Evolutionary conservation across 495 filamentous ascomycete species (phyloP), one percentile per base, ranked within the genome.

Genomic region (Penicillium coprophilum): DNA sequence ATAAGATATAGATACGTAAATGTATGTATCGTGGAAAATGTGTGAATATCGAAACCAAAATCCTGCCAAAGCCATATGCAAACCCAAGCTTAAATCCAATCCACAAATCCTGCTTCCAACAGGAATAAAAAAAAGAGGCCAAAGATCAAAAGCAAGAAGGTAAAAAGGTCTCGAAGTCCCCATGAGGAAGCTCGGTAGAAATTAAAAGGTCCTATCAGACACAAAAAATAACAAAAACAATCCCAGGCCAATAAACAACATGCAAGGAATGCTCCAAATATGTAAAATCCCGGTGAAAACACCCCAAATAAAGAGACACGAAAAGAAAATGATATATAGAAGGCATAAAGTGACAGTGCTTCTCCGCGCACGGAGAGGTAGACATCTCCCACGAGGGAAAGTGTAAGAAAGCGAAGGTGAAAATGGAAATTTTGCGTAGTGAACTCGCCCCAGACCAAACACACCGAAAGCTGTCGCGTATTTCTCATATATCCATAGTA

Each of bases 181-280:
- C 6, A 6, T 46, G 38, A 30, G 17, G 41, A 21, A 56, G 53
- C 60, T 58, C 58, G 50, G 27, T 23, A 59, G 55, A 59, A 69
- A 60, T 67, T 60, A 67, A 53, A 67, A 59, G 34, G 56, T 67
- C 59, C 34, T 65, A 67, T 63, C 61, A 46, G 49, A 62, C 61
- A 62, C 60, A 49, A 56, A 61, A 61, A 50, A 60, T 36, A 58
- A 56, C 32, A 54, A 52, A 24, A 21, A 36, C 31, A 40, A 57
- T 56, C 63, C 61, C 63, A 69, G 51, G 53, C 66, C 66, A 66
- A 69, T 64, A 67, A 66, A 60, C 56, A 68, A 55, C 61, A 64
- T 62, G 60, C 60, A 60, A 60, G 54, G 41, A 63, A 57, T 61
- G 64, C 62, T 67, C 62, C 67, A 31, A 61, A 58, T 65, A 65